Evolutionary conservation across 495 filamentous ascomycete genomes (phyloP), one percentile per base, ranked within the genome.

Genomic region (Aspergillus panamensis): DNA sequence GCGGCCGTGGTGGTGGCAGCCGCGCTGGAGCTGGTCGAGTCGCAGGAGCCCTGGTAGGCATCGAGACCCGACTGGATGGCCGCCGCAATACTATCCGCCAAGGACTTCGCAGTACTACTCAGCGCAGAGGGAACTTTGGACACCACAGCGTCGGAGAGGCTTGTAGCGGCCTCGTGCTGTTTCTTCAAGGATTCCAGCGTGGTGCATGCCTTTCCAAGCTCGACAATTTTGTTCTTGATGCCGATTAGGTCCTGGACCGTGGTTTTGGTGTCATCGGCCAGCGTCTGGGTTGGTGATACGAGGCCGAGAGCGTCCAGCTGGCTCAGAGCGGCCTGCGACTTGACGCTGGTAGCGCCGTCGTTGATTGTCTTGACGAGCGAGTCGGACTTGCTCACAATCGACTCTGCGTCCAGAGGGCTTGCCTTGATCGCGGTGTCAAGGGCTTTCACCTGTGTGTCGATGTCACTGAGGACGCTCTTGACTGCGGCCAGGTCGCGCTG

Each of bases 51-150:
- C 31, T 48, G 43, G 19, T 48, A 56, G 19, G 53, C 53, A 56
- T 48, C 44, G 19, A 56, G 25, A 39, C 53, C 53, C 2, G 30
- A 74, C 78, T 30, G 84, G 81, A 35, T 78, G 80, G 42, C 62
- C 63, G 68, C 63, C 39, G 62, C 52, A 19, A 65, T 68, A 5
- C 65, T 68, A 12, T 63, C 71, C 39, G 62, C 66, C 14, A 71
- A 62, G 3, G 55, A 62, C 37, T 63, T 54, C 9, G 53, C 29
- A 20, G 73, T 69, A 56, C 69, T 66, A 1, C 63, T 59, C 12
- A 66, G 58, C 29, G 64, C 53, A 1, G 16, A 16, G 19, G 53
- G 53, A 35, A 56, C 53, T 43, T 56, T 56, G 31, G 30, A 25
- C 30, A 56, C 44, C n/a, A 56, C 17, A 3, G 53, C 43, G 12